These are phyloP conservation scores for Sugiyamaella sp. DNA, from an alignment of 1,139 yeast species.

Conservation along the genomic window DNA sequence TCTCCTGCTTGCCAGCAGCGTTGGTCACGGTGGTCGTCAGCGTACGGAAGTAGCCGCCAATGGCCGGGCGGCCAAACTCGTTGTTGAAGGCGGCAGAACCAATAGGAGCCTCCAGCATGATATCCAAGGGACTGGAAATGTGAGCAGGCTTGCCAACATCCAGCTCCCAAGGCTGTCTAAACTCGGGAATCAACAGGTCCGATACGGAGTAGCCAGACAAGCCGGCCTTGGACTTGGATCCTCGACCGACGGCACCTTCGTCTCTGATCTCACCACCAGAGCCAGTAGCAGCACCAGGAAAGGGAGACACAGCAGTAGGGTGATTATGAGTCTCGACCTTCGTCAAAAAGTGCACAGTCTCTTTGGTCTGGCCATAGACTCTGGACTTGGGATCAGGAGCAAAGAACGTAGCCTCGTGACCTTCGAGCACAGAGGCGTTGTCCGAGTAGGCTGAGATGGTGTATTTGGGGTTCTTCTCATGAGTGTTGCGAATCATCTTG, in stretches of 20 bases:
- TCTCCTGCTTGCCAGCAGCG: conserved; percentile 63
- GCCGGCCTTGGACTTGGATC: conserved; percentile 97
- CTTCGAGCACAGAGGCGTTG: conserved; percentile 97
- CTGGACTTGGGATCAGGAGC: conserved; percentile 76
- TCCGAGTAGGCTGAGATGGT: conserved; percentile 96
- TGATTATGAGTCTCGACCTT: conserved; percentile 99
- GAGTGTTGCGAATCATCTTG: conserved; percentile 96
- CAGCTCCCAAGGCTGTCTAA: conserved; percentile 93
- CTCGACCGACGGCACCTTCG: conserved; percentile 99
- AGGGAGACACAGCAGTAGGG: conserved; percentile 99
- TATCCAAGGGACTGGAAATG: conserved; percentile 89
- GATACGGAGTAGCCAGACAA: conserved; percentile 91
- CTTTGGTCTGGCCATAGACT: conserved; percentile 74
- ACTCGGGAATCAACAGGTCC: conserved; percentile 83
- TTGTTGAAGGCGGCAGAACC: conserved; percentile 99
- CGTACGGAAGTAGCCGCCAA: conserved; percentile 95
- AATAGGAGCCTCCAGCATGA: conserved; percentile 96
- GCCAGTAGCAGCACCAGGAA: conserved; percentile 99
- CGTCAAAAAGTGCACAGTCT: conserved; percentile 83
- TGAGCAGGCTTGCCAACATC: conserved; percentile 88
- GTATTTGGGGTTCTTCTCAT: conserved; percentile 72
- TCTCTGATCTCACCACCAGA: conserved; percentile 99
- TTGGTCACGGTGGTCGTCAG: conserved; percentile 77
- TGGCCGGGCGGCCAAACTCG: conserved; percentile 98
- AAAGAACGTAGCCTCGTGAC: conserved; percentile 66